Evolutionary conservation across 345 rosid species (phyloP), one percentile per base, ranked within the genome.

Genomic region (Eucalyptus regnans): DNA sequence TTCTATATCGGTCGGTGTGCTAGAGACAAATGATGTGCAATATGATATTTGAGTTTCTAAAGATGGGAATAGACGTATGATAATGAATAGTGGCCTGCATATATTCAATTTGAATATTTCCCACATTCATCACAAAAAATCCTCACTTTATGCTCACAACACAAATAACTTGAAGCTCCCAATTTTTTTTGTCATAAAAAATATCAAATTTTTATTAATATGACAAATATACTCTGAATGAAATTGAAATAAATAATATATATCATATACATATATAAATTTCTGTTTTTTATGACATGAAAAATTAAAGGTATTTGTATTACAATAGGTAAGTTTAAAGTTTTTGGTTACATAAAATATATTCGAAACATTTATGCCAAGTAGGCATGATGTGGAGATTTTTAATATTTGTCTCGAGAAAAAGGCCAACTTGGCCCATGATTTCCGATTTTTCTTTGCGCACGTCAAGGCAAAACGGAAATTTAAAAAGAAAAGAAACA

Each of bases 251-350:
- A 9, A 54, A 56, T 22, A 4, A 9, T 20, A 22, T 23, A 56
- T 56, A 22, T 54, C 41, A 41, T 41, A 41, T 41, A 4, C 7
- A 22, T 9, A 54, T 56, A 9, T 54, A 8, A 18, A 18, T 20
- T 8, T 23, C 9, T 18, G 4, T 52, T 52, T 20, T 52, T 52
- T 20, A 20, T 52, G 23, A 52, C 10, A 4, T 5, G 23, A 23
- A 56, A 56, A 56, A 22, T 56, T 23, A 22, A 22, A 25, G 4
- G 4, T 56, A 56, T 56, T 56, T 56, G 29, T 25, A 4, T 56
- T 56, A 22, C 1, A 23, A 0, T 56, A 4, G 29, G 12, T 0
- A 9, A 56, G 1, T 56, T 23, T 56, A 23, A 22, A 23, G 0
- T 56, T 56, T 22, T 56, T 56, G 27, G 3, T 23, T 22, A 56